Percentiles rank a stretch among this genome's conserved stretches.
Conservation (phyloP, 1,284 basidiomycete genomes). For the Papiliotrema fonsecae region DNA sequence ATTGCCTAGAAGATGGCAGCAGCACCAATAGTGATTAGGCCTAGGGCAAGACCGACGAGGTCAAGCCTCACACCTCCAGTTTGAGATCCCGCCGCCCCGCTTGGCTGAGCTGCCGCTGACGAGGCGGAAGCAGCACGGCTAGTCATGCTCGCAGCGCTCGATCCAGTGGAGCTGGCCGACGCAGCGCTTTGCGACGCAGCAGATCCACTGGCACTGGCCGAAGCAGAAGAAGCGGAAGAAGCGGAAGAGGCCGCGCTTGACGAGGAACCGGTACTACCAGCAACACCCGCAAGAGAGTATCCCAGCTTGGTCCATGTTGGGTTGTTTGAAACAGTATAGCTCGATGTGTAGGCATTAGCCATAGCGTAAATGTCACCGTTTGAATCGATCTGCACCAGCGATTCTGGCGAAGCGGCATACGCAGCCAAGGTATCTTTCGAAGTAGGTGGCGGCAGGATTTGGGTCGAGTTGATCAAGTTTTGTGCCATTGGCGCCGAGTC, state of each 20-base stretch:
- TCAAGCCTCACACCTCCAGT: not conserved
- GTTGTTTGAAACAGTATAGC: constrained; percentile 39
- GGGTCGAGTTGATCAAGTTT: constrained; percentile 64
- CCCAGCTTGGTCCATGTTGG: constrained; percentile 44
- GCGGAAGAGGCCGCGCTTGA: constrained; percentile 13
- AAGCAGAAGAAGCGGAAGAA: constrained; percentile 8
- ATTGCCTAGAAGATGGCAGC: not conserved
- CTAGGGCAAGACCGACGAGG: not conserved
- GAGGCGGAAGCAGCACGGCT: not conserved
- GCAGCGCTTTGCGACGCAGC: not conserved
- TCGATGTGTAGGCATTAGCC: constrained; percentile 52
- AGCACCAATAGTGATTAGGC: not conserved
- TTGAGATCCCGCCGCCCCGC: not conserved
- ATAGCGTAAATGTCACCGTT: constrained; percentile 65
- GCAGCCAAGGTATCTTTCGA: constrained; percentile 62
- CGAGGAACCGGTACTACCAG: constrained; percentile 13
- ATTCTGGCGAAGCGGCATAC: constrained; percentile 65
- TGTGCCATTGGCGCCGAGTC: constrained; percentile 35
- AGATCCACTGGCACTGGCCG: constrained; percentile 6
- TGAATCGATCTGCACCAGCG: constrained; percentile 71
- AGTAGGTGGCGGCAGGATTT: constrained; percentile 62
- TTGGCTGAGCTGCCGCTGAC: not conserved
- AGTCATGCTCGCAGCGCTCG: not conserved
- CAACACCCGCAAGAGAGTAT: constrained; percentile 30
- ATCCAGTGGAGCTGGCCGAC: not conserved